phyloP scores from a whole-genome alignment of 2,329 filamentous ascomycete species.

The Lachnellula subtilissima region DNA sequence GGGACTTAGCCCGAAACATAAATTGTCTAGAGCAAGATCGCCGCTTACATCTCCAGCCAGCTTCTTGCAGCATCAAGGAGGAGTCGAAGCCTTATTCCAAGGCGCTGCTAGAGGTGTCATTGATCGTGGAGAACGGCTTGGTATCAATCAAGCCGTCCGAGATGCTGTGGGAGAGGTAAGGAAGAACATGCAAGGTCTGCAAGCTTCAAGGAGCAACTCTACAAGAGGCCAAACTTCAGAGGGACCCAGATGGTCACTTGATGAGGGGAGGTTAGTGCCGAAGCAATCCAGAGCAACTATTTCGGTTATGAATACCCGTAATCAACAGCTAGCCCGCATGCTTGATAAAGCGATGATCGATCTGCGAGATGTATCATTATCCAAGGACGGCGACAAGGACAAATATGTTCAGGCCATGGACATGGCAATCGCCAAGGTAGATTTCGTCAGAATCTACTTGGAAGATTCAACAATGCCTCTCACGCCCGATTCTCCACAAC shows the following conservation, averaged over 20 bases:
- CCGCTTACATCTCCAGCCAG: slow-evolving; percentile 30
- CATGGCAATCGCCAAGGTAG: slow-evolving; percentile 56
- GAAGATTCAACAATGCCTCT: slow-evolving; percentile 53
- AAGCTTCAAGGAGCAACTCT: slow-evolving; percentile 46
- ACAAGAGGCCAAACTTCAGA: slow-evolving; percentile 23
- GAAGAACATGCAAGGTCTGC: slow-evolving; percentile 66
- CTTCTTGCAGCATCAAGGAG: slow-evolving; percentile 45
- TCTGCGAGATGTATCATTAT: slow-evolving; percentile 55
- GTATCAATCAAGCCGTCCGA: slow-evolving; percentile 75
- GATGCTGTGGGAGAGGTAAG: slow-evolving; percentile 75
- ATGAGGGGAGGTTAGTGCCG: slow-evolving; percentile 25
- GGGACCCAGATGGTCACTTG: slow-evolving; percentile 27
- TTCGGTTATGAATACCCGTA: slow-evolving; percentile 56
- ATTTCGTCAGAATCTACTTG: slow-evolving; percentile 59
- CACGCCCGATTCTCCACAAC: slow-evolving; percentile 28
- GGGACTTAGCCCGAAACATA: slow-evolving; percentile 21
- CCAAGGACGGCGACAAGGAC: slow-evolving; percentile 39
- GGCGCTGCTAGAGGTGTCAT: slow-evolving; percentile 72
- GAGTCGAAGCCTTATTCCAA: slow-evolving; percentile 67
- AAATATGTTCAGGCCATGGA: slow-evolving; percentile 50
- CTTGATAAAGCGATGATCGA: slow-evolving; percentile 61
- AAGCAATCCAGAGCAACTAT: slow-evolving; percentile 36
- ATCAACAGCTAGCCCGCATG: slow-evolving; percentile 61
- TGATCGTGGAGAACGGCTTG: slow-evolving; percentile 68
- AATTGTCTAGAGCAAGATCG: slow-evolving; percentile 23